These are phyloP conservation scores for Mycena chlorophos DNA, from an alignment of 768 basidiomycete genomes.

Conservation along the genomic window DNA sequence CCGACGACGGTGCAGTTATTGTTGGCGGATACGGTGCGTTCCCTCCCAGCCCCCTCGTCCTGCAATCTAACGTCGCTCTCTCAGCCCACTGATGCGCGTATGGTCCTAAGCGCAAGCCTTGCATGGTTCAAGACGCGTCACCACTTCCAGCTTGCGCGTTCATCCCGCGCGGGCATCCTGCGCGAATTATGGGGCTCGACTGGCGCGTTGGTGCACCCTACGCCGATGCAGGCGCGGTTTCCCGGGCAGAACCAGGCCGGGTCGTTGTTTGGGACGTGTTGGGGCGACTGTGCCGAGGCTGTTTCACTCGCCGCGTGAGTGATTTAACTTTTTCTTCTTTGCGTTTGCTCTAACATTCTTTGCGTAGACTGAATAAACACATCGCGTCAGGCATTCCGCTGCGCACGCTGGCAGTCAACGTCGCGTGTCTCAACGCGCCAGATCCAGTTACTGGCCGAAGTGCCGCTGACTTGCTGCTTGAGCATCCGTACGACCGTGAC, in stretches of 20 bases:
- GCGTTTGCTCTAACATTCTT: neutral
- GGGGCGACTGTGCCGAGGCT: constrained; percentile 19
- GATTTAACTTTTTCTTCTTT: neutral
- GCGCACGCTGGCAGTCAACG: constrained; percentile 14
- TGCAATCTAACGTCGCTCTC: neutral
- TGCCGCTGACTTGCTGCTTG: constrained; percentile 11
- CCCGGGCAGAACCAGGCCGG: constrained; percentile 15
- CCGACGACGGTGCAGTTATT: constrained; percentile 18
- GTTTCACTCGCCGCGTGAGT: constrained; percentile 16
- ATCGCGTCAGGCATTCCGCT: constrained; percentile 5
- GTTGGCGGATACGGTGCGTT: constrained; percentile 9
- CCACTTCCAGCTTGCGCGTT: constrained; percentile 14
- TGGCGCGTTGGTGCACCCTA: constrained; percentile 8
- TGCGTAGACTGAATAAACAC: constrained; percentile 8
- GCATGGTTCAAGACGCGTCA: constrained; percentile 14
- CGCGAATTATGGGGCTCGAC: constrained; percentile 7
- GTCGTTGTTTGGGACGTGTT: constrained; percentile 14
- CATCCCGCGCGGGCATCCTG: constrained; percentile 7
- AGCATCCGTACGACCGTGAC: neutral
- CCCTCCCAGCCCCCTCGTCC: neutral
- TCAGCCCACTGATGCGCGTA: constrained; percentile 1
- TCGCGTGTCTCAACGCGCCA: constrained; percentile 9
- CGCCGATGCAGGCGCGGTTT: constrained; percentile 14
- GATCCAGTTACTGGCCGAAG: constrained; percentile 5
- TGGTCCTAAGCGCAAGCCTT: constrained; percentile 13